A percentile compares a stretch with the other conserved stretches of the same genome.
Conservation (phyloP, 768 basidiomycete species). For the Sporobolomyces phaffii region DNA sequence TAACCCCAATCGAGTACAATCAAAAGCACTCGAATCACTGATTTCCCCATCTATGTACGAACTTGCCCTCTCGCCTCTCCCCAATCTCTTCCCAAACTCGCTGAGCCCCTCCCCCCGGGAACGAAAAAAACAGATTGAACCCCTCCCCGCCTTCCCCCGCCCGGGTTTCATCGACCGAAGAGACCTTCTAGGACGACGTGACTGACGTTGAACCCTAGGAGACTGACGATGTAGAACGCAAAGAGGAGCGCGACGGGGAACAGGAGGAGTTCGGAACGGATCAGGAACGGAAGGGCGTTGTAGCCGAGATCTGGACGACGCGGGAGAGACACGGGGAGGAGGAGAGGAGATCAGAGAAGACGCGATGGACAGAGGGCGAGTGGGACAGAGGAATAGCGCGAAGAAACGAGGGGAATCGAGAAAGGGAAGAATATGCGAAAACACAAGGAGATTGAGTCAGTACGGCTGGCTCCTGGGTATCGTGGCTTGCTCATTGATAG, state of each 20-base stretch:
- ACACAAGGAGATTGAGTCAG: neutral
- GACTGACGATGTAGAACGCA: conserved; percentile 72
- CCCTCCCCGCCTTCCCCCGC: neutral
- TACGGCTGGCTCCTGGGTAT: no score
- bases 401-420: neutral
- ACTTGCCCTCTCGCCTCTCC: neutral
- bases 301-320: conserved; percentile 33
- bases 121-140: no score
- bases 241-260: conserved; percentile 82
- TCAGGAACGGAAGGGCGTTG: conserved; percentile 80
- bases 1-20: no score
- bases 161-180: conserved; percentile 53
- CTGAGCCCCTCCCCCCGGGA: no score
- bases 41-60: no score
- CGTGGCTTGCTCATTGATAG: no score
- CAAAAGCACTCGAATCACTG: no score
- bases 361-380: neutral
- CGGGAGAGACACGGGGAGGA: neutral
- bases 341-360: neutral
- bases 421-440: neutral
- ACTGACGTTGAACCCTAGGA: conserved; percentile 86
- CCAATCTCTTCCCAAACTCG: no score
- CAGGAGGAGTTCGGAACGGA: conserved; percentile 82
- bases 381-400: no score
- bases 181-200: conserved; percentile 72